These are phyloP conservation scores for Phytophthora agathidicida DNA, from an alignment of 352 stramenopile species.

Conservation along the genomic window DNA sequence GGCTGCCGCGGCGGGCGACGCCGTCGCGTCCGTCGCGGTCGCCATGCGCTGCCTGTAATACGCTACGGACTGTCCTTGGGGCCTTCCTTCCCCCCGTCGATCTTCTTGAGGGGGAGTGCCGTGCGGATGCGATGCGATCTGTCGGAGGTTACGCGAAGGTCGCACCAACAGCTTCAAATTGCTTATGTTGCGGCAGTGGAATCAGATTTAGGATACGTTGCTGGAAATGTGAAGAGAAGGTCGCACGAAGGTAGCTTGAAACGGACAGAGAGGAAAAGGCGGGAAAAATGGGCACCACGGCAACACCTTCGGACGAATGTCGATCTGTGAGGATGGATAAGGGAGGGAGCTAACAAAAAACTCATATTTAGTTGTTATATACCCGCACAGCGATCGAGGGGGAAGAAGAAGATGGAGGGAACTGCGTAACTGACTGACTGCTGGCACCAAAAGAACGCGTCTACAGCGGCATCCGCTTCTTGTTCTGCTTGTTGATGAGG, in stretches of 20 bases:
- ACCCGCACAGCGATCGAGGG: constrained; percentile 19
- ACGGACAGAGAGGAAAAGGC: constrained; percentile 8
- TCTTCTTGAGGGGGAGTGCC: constrained; percentile 22
- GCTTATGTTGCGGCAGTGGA: too few species aligned
- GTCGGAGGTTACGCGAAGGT: neutral
- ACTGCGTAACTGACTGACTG: constrained; percentile 7
- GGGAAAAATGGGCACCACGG: too few species aligned
- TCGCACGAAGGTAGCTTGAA: neutral
- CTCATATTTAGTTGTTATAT: constrained; percentile 50
- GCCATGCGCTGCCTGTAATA: constrained; percentile 20
- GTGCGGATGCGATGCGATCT: neutral
- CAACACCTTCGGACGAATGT: too few species aligned
- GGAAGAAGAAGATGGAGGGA: neutral
- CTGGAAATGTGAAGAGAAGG: too few species aligned
- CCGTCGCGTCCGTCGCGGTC: constrained; percentile 34
- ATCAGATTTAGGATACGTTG: too few species aligned
- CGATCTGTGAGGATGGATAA: too few species aligned
- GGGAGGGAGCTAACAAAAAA: constrained; percentile 15
- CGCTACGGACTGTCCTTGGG: neutral
- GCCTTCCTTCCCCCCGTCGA: constrained; percentile 17
- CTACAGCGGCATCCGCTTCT: constrained; percentile 87
- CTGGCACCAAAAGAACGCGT: neutral
- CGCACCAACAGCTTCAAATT: too few species aligned
- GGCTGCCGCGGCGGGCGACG: constrained; percentile 22
- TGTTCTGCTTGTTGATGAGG: constrained; percentile 98